Base-by-base conservation (phyloP, 2,329 filamentous ascomycete genomes). In the Trichoderma aggressivum region DNA sequence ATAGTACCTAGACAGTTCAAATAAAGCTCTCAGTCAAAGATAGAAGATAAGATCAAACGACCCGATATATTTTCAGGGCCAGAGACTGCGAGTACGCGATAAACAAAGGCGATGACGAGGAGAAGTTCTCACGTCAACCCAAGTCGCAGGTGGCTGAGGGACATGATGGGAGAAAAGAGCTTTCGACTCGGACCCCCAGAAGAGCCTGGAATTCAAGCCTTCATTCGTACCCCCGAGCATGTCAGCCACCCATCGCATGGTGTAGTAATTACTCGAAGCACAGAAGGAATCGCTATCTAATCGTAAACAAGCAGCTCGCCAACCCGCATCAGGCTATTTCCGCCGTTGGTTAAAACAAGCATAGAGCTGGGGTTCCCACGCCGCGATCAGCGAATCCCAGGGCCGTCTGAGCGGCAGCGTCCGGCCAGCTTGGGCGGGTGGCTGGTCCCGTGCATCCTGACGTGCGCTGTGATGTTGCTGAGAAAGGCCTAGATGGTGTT, bases 241-340 rank as follows among this genome's bases (percentile, higher is more conserved):
- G 56, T 53, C 66, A 69, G 66, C 66, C 66, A 69, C 66, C 55
- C 56, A 69, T 69, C 56, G 30, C 43, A 69, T 69, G 66, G 66
- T 61, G 55, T 69, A 69, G 39, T 53, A 34, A 69, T 43, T 50
- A 11, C 56, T 61, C 16, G 30, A 60, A 24, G 34, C 30, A 28
- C 34, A 60, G 43, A 16, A 34, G 21, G n/a, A 43, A 59, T 32
- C 43, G n/a, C 34, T 12, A 36, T 58, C 50, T 59, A 32, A 53
- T 53, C 32, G 21, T 59, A 21, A 50, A 24, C n/a, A n/a, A 70
- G 34, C 34, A 60, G 36, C 61, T 59, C 55, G 28, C 16, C 34
- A 36, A 47, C 34, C 53, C 47, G 43, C 47, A 64, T 64, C 59
- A n/a, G 14, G 68, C 68, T 63, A 62, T 32, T 47, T 21, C 55